These are phyloP conservation scores for Mallotus repandus DNA, from an alignment of 441 rosid genomes.

Conservation along the genomic window DNA sequence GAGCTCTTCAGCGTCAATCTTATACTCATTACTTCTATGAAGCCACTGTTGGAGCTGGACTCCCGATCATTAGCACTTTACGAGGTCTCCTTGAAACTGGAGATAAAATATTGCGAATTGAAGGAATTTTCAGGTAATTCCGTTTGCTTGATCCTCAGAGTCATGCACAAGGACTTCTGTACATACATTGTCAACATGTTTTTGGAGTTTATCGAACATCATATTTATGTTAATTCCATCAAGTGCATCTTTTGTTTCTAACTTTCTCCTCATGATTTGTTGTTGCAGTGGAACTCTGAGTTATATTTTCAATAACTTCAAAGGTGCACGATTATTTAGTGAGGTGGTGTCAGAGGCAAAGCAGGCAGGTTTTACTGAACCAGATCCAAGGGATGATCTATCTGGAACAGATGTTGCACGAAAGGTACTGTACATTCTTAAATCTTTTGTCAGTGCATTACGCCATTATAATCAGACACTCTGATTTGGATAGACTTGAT, in stretches of 20 bases:
- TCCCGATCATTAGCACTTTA: constrained; percentile 91
- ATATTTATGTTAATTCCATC: neutral
- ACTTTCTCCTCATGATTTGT: neutral
- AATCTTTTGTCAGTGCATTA: neutral
- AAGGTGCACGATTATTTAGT: constrained; percentile 62
- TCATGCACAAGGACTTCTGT: neutral
- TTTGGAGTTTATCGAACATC: neutral
- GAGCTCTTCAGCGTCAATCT: constrained; percentile 92
- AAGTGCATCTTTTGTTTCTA: constrained; percentile 26
- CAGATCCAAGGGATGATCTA: constrained; percentile 98
- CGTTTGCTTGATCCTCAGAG: constrained; percentile 1
- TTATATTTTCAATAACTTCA: constrained; percentile 85
- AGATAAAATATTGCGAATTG: constrained; percentile 76
- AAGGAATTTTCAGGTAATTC: constrained; percentile 87
- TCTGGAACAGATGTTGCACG: constrained; percentile 98
- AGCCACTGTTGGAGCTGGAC: constrained; percentile 99
- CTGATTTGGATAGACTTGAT: constrained; percentile 1
- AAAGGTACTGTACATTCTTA: constrained; percentile 50
- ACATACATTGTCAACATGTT: neutral
- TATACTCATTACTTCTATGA: constrained; percentile 97
- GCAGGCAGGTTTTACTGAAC: constrained; percentile 90
- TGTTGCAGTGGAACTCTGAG: constrained; percentile 89
- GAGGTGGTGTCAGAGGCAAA: constrained; percentile 92
- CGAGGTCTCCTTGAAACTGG: constrained; percentile 97
- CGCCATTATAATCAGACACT: neutral